Base-by-base conservation (phyloP, 495 filamentous ascomycete species). In the Trichoderma parareesei region DNA sequence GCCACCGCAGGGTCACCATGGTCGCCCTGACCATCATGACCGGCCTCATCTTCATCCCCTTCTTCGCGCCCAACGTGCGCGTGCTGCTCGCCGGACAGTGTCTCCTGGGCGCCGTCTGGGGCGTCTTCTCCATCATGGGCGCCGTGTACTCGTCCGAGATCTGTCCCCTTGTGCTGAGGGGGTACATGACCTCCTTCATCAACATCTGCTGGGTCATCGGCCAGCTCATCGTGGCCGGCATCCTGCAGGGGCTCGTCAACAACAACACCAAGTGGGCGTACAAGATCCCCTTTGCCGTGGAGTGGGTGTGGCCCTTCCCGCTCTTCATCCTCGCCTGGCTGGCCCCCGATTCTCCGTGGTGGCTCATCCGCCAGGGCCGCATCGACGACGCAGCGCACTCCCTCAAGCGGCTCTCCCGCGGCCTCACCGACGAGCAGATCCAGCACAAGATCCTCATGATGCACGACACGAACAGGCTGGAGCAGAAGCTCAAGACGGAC, bases 401-500 rank as follows among this genome's bases (percentile, higher is more conserved):
- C 14, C 70, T 82, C 37, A 49, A 53, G 33, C 48, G 63, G 16
- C 63, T 64, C 14, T 53, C 46, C 13, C 35, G 49, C 1, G 46
- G 48, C n/a, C 18, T 20, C 11, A 41, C 37, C 38, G 63, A 41
- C 49, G 20, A 41, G 37, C 38, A 64, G 37, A 41, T 41, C n/a
- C 3, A 35, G 9, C 38, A 49, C 16, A 59, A 49, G 16, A 77
- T 89, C 63, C 79, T 86, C 48, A 88, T 89, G 86, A 89, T 89
- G 85, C 77, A 82, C 38, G 84, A 88, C 69, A 88, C 86, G 27
- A 85, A 85, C 20, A 81, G 81, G 8, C 70, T 88, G 16, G 87
- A 90, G 70, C 77, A 80, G 63, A 78, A 82, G 49, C 76, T 81
- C 60, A 79, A 76, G 18, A 72, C 73, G 5, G 81, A 82, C n/a